Evolutionary conservation across 1,284 basidiomycete genomes (phyloP).

Genomic region (Cryptococcus wingfieldii): DNA sequence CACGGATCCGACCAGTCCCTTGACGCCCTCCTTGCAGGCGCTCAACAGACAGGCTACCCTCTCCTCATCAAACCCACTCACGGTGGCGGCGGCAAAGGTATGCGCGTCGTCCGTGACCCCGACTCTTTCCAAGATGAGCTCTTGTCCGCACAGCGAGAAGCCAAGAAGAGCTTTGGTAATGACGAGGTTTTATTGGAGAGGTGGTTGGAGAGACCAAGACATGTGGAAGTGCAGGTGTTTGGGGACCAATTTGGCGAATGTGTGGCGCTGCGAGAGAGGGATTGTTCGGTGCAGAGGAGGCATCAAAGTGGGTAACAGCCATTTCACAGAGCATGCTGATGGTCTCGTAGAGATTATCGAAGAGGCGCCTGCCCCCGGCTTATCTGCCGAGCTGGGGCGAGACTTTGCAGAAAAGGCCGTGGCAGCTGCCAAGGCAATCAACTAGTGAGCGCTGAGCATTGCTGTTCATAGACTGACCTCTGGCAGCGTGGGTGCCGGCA

Average conservation of each 20-base stretch:
- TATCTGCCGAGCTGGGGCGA: conserved; percentile 67
- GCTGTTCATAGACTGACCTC: not conserved
- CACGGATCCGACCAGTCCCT: conserved; percentile 57
- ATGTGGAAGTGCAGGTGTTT: conserved; percentile 88
- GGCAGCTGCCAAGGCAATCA: conserved; percentile 83
- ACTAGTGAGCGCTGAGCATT: conserved; percentile 53
- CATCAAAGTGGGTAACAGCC: conserved; percentile 62
- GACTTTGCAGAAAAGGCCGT: conserved; percentile 83
- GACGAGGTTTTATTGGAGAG: conserved; percentile 80
- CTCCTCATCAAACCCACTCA: conserved; percentile 65
- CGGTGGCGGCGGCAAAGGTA: conserved; percentile 70
- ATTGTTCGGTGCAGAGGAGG: conserved; percentile 88
- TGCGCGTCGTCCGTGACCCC: conserved; percentile 58
- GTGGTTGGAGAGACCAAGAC: conserved; percentile 75
- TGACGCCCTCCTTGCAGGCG: conserved; percentile 51
- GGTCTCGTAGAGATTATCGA: conserved; percentile 42
- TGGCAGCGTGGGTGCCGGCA: conserved; percentile 70
- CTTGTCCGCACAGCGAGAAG: conserved; percentile 79
- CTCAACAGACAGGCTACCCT: conserved; percentile 56
- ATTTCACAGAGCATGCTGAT: not conserved
- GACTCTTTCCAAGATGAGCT: conserved; percentile 62
- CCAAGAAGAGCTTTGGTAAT: conserved; percentile 79
- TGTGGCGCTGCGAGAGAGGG: conserved; percentile 86
- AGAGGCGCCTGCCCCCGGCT: conserved; percentile 82
- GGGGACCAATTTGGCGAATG: conserved; percentile 70